Percentiles rank a stretch among this genome's conserved stretches.
These are phyloP conservation scores for Fusarium hainanense DNA, from an alignment of 2,329 filamentous ascomycete species.

Conservation along the genomic window DNA sequence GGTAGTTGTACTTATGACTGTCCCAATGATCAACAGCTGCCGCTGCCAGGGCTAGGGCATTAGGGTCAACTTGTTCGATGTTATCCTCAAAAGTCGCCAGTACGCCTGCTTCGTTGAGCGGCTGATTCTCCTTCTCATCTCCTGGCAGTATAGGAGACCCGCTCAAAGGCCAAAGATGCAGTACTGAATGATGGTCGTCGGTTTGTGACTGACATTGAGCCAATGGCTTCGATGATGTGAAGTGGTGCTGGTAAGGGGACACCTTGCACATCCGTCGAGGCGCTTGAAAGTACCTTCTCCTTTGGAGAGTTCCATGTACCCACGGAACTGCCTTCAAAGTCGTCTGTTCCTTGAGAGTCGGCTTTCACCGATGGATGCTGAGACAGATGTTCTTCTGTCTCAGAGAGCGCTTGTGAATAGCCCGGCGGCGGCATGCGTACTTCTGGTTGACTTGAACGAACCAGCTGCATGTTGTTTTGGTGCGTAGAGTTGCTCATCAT, in stretches of 20 bases:
- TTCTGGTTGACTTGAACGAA: background rate
- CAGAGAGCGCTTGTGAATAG: background rate
- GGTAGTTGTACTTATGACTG: background rate
- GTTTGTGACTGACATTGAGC: background rate
- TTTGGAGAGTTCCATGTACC: slow-evolving; percentile 24
- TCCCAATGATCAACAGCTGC: slow-evolving; percentile 11
- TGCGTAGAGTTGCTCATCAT: background rate
- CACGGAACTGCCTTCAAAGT: background rate
- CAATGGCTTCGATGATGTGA: slow-evolving; percentile 35
- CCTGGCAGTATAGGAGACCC: background rate
- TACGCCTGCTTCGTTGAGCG: background rate
- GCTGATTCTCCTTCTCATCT: background rate
- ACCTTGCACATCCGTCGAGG: background rate
- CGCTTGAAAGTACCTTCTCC: background rate
- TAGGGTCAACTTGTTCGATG: background rate
- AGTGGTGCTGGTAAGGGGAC: slow-evolving; percentile 36
- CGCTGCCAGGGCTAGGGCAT: background rate
- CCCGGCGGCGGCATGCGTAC: background rate
- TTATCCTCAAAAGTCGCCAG: background rate
- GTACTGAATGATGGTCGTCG: background rate
- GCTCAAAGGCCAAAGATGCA: slow-evolving; percentile 28
- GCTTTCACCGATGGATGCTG: background rate
- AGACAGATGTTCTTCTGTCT: background rate
- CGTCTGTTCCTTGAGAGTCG: background rate
- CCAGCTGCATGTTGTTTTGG: background rate